Base-by-base conservation (phyloP, 257 asterid species). In the Scutellaria minor region DNA sequence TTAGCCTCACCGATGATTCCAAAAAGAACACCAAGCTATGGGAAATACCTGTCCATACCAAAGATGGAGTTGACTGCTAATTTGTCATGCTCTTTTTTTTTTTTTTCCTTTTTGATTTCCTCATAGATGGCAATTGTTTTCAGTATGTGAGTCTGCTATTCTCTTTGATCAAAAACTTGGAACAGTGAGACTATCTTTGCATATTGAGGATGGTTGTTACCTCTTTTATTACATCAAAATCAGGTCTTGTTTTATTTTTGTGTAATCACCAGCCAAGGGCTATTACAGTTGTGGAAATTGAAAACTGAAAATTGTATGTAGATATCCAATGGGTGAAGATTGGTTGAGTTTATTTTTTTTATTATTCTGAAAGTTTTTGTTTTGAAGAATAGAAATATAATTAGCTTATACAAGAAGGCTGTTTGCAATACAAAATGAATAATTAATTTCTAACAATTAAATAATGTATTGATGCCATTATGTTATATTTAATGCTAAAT, bases 1-100 rank as follows among this genome's bases (percentile, higher is more conserved):
- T 87, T 72, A 86, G 96, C 86, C 96, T 92, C 35, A 90, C 96
- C 1, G 96, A 95, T 58, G 98, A 95, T 80, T 94, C 98, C 37
- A 92, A 92, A 78, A 95, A 95, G 94, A 92, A 92, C 76, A 85
- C 84, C 46, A 95, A 92, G 81, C 64, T 51, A 45, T 95, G 98
- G 98, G 87, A 92, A 53, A 78, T 84, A 58, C 97, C 98, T 40
- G 90, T 94, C 77, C 80, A 85, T 76, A 76, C 96, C 24, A 81
- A 78, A 77, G 96, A 91, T 18, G 55, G 75, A 9, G 79, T 76
- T 9, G 85, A 84, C 54, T 92, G 98, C 83, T 95, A 79, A 84
- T 66, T 53, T 5, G 8, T 48, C 14, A 1, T 9, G 52, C 37
- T 64, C 57, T 4, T 40, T 51, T n/a, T 61, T 18, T 18, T 18